Evolutionary conservation across 2,329 filamentous ascomycete genomes (phyloP), one percentile per base, ranked within the genome.

Genomic region (Huntiella omanensis): DNA sequence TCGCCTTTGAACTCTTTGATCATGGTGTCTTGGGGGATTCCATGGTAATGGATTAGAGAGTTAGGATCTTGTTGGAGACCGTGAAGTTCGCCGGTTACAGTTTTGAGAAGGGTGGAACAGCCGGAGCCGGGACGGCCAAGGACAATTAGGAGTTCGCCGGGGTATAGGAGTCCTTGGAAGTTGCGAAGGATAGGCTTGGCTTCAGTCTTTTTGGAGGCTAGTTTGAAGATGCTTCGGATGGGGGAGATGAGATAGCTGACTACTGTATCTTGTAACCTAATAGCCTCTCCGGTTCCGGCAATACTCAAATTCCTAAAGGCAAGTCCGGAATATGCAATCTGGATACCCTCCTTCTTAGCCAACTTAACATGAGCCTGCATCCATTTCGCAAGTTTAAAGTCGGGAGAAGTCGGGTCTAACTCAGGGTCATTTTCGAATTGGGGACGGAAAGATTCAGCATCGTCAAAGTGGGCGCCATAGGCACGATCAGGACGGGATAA

Each of bases 251-350:
- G 56, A 5, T 74, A 59, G 1, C 75, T 75, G 2, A 64, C 67
- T 3, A 85, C 75, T 2, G 73, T 83, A 47, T 75, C 65, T 55
- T 86, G 81, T 1, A 83, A 63, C 52, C 83, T 77, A 17, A 85
- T 57, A 0, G 77, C 76, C 2, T 71, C 68, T 0, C 78, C 80
- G 0, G 75, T 76, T 0, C 80, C 80, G 4, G 67, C 77, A 0
- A 85, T 75, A 47, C 71, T 71, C 33, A 84, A 66, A 44, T 80
- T 67, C 50, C 73, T 73, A 61, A 75, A 83, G 0, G 71, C 69
- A 5, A 83, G 65, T 3, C 77, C 77, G 0, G 77, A 70, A 5
- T 64, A 62, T 52, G 63, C 69, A 50, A 63, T 60, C 49, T 64
- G 66, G 40, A 77, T 61, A 0, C 72, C 70, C 48, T 79, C 71